These are phyloP conservation scores for Diplodia scrobiculata DNA, from an alignment of 2,329 filamentous ascomycete species.

Conservation along the genomic window DNA sequence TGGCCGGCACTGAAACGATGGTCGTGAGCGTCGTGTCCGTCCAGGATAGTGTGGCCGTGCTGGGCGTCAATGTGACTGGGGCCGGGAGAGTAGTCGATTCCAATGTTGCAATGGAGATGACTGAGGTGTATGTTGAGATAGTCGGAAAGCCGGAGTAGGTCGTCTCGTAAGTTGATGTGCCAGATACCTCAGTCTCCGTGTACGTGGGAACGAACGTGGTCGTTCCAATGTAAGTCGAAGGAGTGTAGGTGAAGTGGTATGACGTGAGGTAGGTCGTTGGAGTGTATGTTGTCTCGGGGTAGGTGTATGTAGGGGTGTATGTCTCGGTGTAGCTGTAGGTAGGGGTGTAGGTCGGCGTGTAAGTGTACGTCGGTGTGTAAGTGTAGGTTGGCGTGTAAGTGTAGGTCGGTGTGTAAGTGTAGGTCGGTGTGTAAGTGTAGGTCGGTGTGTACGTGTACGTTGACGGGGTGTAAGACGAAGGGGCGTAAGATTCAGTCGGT, in stretches of 20 bases:
- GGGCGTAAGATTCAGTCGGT: not conserved
- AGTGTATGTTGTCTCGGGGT: not conserved
- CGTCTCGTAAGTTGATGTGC: not conserved
- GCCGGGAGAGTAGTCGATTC: not conserved
- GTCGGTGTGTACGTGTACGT: not conserved
- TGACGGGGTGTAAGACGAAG: not conserved
- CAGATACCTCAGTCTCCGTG: not conserved
- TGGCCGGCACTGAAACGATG: not conserved
- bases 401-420: not conserved
- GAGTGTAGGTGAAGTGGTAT: not conserved
- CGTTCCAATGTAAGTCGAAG: not conserved
- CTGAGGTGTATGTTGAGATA: not conserved
- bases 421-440: too few species aligned
- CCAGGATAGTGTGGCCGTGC: not conserved
- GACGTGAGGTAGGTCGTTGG: not conserved
- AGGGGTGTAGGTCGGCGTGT: not conserved
- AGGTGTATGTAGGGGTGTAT: not conserved
- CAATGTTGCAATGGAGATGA: not conserved
- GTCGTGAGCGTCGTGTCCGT: not conserved
- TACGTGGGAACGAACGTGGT: not conserved
- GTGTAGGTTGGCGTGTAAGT: not conserved
- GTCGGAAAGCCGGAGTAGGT: not conserved
- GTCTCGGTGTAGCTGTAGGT: not conserved
- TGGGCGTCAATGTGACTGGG: not conserved
- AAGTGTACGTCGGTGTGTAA: not conserved